Evolutionary conservation across 108 stramenopile genomes (phyloP).

Genomic region (Skeletonema costatum): DNA sequence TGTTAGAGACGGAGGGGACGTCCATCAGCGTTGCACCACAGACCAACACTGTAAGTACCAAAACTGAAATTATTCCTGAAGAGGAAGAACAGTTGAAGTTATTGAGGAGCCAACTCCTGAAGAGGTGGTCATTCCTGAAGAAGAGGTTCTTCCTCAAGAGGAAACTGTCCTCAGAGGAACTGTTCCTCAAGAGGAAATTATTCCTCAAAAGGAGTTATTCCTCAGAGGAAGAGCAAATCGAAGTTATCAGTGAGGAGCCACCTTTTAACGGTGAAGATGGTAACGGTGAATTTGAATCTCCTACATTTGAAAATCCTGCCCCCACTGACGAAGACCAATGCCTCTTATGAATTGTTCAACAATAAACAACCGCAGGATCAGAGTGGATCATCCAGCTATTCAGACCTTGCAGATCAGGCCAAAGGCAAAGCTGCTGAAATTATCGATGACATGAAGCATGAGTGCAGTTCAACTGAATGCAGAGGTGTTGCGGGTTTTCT

Average conservation of each 20-base stretch:
- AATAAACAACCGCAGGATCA: conserved; percentile 4
- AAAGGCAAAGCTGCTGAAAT: conserved; percentile 21
- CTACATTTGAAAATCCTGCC: conserved; percentile 5
- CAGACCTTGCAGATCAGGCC: conserved; percentile 2
- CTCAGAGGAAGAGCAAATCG: background rate
- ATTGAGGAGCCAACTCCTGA: too few species aligned
- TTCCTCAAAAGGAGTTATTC: background rate
- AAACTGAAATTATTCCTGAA: conserved; percentile 7
- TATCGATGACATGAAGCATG: conserved; percentile 51
- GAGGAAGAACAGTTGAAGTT: background rate
- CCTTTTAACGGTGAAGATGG: background rate
- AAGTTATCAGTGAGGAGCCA: background rate
- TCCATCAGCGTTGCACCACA: conserved; percentile 33
- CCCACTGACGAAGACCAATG: conserved; percentile 1
- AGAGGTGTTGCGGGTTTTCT: conserved; percentile 40
- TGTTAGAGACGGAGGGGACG: conserved; percentile 29
- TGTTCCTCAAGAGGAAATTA: background rate
- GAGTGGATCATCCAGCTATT: background rate
- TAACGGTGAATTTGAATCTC: background rate
- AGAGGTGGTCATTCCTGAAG: too few species aligned
- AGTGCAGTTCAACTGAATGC: conserved; percentile 35
- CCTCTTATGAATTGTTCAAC: conserved; percentile 19
- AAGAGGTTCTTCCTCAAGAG: too few species aligned
- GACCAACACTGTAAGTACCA: conserved; percentile 13
- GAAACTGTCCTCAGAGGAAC: background rate